A percentile compares a stretch with the other conserved stretches of the same genome.
Conservation (phyloP, 2,329 filamentous ascomycete species). For the Penicillium sp. region DNA sequence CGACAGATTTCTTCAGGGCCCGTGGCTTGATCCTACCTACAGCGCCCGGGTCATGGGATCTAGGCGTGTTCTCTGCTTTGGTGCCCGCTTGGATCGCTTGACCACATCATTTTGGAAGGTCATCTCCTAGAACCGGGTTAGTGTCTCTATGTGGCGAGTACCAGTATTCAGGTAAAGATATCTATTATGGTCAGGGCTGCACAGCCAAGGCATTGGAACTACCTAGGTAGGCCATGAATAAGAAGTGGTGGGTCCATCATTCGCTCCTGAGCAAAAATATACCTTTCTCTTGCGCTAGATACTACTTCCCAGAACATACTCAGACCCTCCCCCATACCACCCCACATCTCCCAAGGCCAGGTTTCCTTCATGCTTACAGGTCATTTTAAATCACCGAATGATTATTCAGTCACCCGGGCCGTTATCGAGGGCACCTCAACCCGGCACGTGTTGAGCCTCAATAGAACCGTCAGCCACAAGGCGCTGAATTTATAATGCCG, state of each 20-base stretch:
- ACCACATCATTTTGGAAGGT: conserved; percentile 21
- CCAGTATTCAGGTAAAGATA: too few relatives aligned
- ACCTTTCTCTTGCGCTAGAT: too few relatives aligned
- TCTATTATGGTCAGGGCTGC: too few relatives aligned
- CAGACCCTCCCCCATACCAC: not conserved
- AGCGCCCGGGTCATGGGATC: conserved; percentile 15
- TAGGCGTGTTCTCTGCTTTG: not conserved
- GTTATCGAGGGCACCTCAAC: conserved; percentile 8
- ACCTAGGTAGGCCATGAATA: too few relatives aligned
- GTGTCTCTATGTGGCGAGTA: not conserved
- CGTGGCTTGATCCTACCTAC: not conserved
- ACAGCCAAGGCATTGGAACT: too few relatives aligned
- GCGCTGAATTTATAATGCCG: conserved; percentile 24
- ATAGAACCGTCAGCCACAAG: not conserved
- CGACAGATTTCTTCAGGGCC: not conserved
- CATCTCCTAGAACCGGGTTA: conserved; percentile 9
- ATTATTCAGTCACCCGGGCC: conserved; percentile 26
- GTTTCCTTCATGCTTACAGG: conserved; percentile 3
- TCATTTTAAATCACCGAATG: conserved; percentile 25
- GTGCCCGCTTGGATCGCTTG: conserved; percentile 15
- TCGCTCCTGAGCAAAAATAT: too few relatives aligned
- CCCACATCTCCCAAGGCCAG: not conserved
- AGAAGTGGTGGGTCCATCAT: too few relatives aligned
- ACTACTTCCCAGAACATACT: not conserved
- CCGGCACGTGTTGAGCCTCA: conserved; percentile 10